A percentile compares a stretch with the other conserved stretches of the same genome.
phyloP scores from a whole-genome alignment of 1,139 yeast species.

The Arxiozyma slooffiae region DNA sequence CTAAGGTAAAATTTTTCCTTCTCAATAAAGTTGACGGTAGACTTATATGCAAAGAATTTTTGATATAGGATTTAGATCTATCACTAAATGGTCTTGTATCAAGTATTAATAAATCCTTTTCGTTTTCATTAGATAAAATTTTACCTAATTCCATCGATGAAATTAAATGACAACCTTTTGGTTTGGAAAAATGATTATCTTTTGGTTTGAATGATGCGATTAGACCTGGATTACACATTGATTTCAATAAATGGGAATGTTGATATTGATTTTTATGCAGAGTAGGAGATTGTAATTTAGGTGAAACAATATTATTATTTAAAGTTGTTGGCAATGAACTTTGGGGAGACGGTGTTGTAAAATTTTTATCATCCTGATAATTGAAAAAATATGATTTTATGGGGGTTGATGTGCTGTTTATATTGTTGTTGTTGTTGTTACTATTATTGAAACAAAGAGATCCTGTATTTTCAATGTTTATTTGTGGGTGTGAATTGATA shows the following conservation, averaged over 20 bases:
- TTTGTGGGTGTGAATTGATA: background rate
- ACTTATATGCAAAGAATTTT: slow-evolving; percentile 56
- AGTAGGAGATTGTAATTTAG: background rate
- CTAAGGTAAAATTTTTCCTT: slow-evolving; percentile 52
- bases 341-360: background rate
- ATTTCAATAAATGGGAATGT: slow-evolving; percentile 1
- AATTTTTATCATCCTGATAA: background rate
- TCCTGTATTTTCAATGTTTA: background rate
- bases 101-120: slow-evolving; percentile 34
- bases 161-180: slow-evolving; percentile 15
- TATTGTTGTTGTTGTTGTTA: background rate
- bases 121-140: slow-evolving; percentile 6
- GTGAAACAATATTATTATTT: background rate
- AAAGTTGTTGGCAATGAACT: background rate
- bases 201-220: background rate
- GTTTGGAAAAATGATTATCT: slow-evolving; percentile 15
- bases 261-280: background rate
- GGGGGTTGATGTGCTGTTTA: background rate
- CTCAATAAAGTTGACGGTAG: slow-evolving; percentile 70
- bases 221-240: background rate
- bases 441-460: background rate
- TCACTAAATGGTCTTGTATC: slow-evolving; percentile 69
- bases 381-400: background rate
- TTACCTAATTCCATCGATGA: slow-evolving; percentile 18
- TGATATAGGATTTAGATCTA: slow-evolving; percentile 42